Conservation (phyloP, 176 grass and related monocot species). For the Pontederia paniculata region DNA sequence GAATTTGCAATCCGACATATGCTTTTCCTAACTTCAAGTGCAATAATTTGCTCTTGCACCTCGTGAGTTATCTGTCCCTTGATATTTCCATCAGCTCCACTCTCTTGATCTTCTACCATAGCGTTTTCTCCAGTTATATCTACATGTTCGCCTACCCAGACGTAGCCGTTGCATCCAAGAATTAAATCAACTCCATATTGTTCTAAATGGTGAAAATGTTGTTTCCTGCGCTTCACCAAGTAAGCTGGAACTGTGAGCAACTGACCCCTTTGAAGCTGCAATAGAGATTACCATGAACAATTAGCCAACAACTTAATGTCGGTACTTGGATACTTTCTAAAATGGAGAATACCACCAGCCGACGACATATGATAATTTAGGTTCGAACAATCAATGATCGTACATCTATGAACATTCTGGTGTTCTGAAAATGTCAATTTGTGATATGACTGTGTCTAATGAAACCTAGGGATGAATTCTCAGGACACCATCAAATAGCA, state of each 20-base stretch:
- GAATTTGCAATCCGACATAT: constrained; percentile 78
- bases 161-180: constrained; percentile 83
- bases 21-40: constrained; percentile 48
- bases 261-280: constrained; percentile 82
- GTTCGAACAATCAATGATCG: too few relatives aligned
- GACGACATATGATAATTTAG: too few relatives aligned
- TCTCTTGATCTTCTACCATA: constrained; percentile 23
- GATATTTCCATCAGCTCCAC: neutral
- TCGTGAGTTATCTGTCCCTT: neutral
- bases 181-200: constrained; percentile 67
- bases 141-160: constrained; percentile 87
- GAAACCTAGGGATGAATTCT: too few relatives aligned
- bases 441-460: too few relatives aligned
- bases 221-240: constrained; percentile 73
- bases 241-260: constrained; percentile 63
- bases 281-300: neutral
- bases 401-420: too few relatives aligned
- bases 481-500: neutral
- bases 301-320: too few relatives aligned
- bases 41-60: constrained; percentile 21
- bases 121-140: constrained; percentile 30
- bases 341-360: too few relatives aligned
- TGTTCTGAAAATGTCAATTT: too few relatives aligned
- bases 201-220: constrained; percentile 77
- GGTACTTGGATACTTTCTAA: too few relatives aligned